Base-by-base conservation (phyloP, 208 protist species). In the Crithidia expoeki region DNA sequence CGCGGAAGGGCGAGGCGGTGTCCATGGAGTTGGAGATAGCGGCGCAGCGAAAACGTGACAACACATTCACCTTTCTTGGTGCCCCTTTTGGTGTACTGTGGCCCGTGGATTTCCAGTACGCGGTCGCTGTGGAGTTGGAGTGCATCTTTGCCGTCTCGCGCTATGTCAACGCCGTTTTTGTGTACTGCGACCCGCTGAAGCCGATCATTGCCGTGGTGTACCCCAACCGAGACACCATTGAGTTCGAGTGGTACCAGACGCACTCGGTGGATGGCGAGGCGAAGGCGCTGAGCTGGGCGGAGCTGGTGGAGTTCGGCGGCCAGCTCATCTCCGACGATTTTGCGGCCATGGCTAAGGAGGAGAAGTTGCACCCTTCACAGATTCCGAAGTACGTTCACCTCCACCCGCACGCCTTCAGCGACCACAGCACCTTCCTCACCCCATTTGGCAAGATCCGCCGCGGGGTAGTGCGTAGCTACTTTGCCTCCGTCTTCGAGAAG, bases 161-260 rank as follows among this genome's bases (percentile, higher is more conserved):
- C 44, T 95, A 90, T 68, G 84, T 95, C 36, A 91, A 86, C 56
- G 87, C 93, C 63, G 79, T 95, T n/a, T 97, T 97, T 68, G 74
- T 95, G 25, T 81, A 89, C 66, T 94, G 88, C 60, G 74, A 88
- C 27, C 76, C 86, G 2, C 67, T 77, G 36, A 84, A 92, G 61
- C 84, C 89, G 27, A 69, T 97, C 28, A 81, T 97, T 50, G 92
- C 87, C 19, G 83, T 97, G 9, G 90, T 97, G 32, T 74, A 85
- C 68, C 92, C 90, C 4, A 95, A 94, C 53, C 75, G 83, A 16
- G 92, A 97, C 62, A 92, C 84, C 10, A 68, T 97, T 23, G 89
- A 95, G 74, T 93, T 88, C 72, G 90, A 94, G 74, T 95, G 88
- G 86, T 79, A 79, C 42, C 81, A 86, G 53, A 58, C 60, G 6